These are phyloP conservation scores for Diaporthe capsici DNA, from an alignment of 2,329 filamentous ascomycete species.

Conservation along the genomic window DNA sequence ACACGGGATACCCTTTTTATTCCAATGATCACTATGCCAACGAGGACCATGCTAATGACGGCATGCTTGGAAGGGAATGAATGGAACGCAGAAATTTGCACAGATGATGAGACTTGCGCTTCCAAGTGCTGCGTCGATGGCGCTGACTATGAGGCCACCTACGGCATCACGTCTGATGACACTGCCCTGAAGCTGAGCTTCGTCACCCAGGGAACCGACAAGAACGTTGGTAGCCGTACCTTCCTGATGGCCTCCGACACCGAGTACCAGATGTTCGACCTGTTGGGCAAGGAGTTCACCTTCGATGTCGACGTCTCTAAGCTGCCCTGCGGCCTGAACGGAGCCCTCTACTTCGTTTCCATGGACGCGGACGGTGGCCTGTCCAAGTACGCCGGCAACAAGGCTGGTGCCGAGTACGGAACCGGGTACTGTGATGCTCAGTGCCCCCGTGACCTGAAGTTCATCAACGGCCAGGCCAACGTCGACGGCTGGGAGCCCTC, in stretches of 20 bases:
- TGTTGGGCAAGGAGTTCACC: conserved; percentile 78
- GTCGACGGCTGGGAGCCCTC: conserved; percentile 67
- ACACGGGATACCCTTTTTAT: too few species aligned
- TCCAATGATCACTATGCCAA: too few species aligned
- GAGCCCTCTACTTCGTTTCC: conserved; percentile 76
- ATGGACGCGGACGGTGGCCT: conserved; percentile 72
- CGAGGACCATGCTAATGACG: too few species aligned
- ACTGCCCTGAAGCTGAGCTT: conserved; percentile 65
- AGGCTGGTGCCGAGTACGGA: conserved; percentile 70
- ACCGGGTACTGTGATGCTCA: conserved; percentile 71
- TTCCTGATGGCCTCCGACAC: conserved; percentile 75
- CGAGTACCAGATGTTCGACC: conserved; percentile 75
- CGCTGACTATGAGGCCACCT: conserved; percentile 60
- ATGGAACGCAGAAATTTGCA: too few species aligned
- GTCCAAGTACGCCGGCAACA: conserved; percentile 64
- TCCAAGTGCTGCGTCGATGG: conserved; percentile 62
- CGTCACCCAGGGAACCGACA: conserved; percentile 60
- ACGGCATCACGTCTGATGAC: conserved; percentile 61
- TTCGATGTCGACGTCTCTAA: conserved; percentile 80
- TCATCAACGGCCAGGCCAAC: conserved; percentile 70
- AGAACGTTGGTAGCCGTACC: conserved; percentile 68
- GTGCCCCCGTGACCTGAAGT: conserved; percentile 70
- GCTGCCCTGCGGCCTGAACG: conserved; percentile 79
- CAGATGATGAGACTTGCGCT: conserved; percentile 52
- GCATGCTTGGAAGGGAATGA: too few species aligned